These are phyloP conservation scores for Coniochaeta prunicola DNA, from an alignment of 2,329 filamentous ascomycete genomes.

Conservation along the genomic window DNA sequence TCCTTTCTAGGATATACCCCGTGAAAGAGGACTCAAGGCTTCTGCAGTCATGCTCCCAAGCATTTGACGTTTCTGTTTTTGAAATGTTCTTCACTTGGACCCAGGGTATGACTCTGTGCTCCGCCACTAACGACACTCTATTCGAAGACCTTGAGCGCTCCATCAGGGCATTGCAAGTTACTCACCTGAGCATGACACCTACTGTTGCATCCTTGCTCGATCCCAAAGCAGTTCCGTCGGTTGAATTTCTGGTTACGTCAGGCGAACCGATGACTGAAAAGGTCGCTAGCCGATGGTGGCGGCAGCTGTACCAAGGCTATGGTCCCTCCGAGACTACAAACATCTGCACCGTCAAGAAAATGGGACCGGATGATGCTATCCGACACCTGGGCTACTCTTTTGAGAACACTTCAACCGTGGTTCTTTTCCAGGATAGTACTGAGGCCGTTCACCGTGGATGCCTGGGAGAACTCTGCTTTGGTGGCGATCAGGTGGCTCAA, in stretches of 20 bases:
- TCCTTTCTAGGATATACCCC: conserved; percentile 61
- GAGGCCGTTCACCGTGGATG: conserved; percentile 59
- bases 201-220: conserved; percentile 73
- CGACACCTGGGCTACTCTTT: conserved; percentile 73
- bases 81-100: conserved; percentile 85
- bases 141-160: conserved; percentile 64
- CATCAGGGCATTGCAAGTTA: conserved; percentile 57
- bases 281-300: conserved; percentile 63
- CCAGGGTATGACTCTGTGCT: conserved; percentile 70
- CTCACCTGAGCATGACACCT: conserved; percentile 79
- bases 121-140: conserved; percentile 64
- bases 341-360: conserved; percentile 69
- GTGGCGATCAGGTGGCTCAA: conserved; percentile 70
- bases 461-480: conserved; percentile 79
- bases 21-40: conserved; percentile 46
- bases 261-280: conserved; percentile 72
- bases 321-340: conserved; percentile 84
- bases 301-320: conserved; percentile 70
- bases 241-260: conserved; percentile 71
- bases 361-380: conserved; percentile 50
- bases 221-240: conserved; percentile 59
- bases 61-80: conserved; percentile 83
- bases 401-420: conserved; percentile 67
- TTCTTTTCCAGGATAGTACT: conserved; percentile 41
- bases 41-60: conserved; percentile 76